Evolutionary conservation across 75 land plant species (phyloP), one percentile per base, ranked within the genome.

Genomic region (Cunninghamia lanceolata): DNA sequence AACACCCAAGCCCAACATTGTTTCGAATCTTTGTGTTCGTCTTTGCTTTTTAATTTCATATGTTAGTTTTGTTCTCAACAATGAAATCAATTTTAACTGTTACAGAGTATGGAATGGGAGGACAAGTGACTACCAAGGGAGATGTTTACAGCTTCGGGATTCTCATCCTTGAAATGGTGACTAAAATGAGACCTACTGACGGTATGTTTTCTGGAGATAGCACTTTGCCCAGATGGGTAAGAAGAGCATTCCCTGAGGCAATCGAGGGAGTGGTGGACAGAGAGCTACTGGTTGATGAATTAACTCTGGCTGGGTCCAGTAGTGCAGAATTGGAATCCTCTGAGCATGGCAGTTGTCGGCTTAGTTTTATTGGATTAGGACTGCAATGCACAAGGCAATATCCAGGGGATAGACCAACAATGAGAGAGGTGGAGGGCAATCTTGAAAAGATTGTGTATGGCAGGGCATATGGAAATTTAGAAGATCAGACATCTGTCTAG

Each of bases 81-180:
- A 50, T 50, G 53, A 13, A 50, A 50, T 50, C 53, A 50, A 15
- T 11, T 50, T 50, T 14, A 50, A 50, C 52, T 30, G 94, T 91
- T 17, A 38, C 92, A 35, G 96, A 95, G 75, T 88, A 92, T 85
- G 95, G 92, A 4, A 30, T 95, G 43, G 54, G 88, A 90, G 91
- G 52, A 88, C 75, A 82, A 89, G 91, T 70, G 93, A 93, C 14
- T 50, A 50, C 2, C 15, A 13, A 50, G 16, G 53, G 53, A 50
- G 53, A 50, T 50, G 53, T 14, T 50, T 50, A 50, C 53, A 50
- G 53, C 53, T 50, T 50, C 53, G 53, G 53, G 53, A 14, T 50
- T 50, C 53, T 50, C 1, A 14, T 50, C 53, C 16, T 50, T 50
- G 53, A 50, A 50, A 50, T 50, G 53, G 53, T 50, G 3, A 50